Conservation (phyloP, 2,329 filamentous ascomycete species). For the Orbilia quercus region DNA sequence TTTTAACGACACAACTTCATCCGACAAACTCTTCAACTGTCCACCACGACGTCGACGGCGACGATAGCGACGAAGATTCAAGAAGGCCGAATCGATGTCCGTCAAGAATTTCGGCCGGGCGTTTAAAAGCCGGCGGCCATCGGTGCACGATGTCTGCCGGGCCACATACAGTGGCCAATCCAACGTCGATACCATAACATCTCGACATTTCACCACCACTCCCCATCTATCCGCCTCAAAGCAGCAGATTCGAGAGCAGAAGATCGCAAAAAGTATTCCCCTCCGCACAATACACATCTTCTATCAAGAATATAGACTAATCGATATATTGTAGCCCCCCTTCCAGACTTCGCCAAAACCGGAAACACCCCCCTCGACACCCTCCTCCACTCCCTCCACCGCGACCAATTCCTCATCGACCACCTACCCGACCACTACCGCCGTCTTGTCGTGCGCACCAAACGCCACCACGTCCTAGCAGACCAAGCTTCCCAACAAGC, state of each 20-base stretch:
- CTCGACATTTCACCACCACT: conserved; percentile 31
- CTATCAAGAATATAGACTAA: conserved; percentile 10
- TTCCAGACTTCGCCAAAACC: conserved; percentile 66
- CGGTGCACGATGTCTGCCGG: conserved; percentile 39
- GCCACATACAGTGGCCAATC: conserved; percentile 4
- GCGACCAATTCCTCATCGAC: conserved; percentile 72
- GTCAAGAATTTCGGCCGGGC: conserved; percentile 39
- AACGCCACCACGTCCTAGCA: conserved; percentile 62
- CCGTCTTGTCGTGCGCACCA: conserved; percentile 67
- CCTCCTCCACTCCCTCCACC: conserved; percentile 68
- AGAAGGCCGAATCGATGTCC: conserved; percentile 15
- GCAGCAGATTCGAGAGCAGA: conserved; percentile 44
- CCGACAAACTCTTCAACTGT: not conserved
- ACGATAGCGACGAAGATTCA: not conserved
- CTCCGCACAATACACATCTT: not conserved
- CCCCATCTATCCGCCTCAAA: conserved; percentile 34
- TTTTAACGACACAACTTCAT: conserved; percentile 9
- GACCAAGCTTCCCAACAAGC: conserved; percentile 56
- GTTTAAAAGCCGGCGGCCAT: conserved; percentile 28
- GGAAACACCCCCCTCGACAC: conserved; percentile 69
- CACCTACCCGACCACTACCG: conserved; percentile 70
- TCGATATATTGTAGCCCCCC: conserved; percentile 48
- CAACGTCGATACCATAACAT: not conserved
- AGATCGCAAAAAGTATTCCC: conserved; percentile 20
- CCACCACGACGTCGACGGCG: not conserved